Conservation (phyloP, 2,329 filamentous ascomycete species). For the Aspergillus sp. region DNA sequence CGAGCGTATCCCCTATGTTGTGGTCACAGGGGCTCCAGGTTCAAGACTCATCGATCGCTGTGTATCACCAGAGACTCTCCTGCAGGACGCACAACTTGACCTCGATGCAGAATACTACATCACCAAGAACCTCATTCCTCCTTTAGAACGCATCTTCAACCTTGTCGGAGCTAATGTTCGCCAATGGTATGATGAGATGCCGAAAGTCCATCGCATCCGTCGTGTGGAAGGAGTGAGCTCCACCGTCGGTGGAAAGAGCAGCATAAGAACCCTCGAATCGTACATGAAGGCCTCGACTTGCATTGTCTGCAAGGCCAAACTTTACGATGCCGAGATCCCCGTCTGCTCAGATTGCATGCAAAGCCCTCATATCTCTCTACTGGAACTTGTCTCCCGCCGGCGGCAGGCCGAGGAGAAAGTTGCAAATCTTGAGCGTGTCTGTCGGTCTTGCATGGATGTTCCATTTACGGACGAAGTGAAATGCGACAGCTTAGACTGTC, state of each 20-base stretch:
- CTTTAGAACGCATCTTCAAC: slow-evolving; percentile 93
- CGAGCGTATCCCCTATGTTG: slow-evolving; percentile 91
- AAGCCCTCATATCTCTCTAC: slow-evolving; percentile 57
- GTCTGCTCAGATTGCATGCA: slow-evolving; percentile 41
- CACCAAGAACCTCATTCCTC: slow-evolving; percentile 89
- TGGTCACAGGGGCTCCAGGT: slow-evolving; percentile 83
- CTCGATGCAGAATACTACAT: slow-evolving; percentile 98
- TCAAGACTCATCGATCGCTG: slow-evolving; percentile 85
- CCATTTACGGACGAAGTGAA: slow-evolving; percentile 73
- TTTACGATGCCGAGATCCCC: slow-evolving; percentile 46
- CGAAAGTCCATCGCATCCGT: slow-evolving; percentile 77
- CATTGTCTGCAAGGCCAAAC: slow-evolving; percentile 68
- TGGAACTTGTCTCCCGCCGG: slow-evolving; percentile 63
- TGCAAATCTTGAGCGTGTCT: slow-evolving; percentile 67
- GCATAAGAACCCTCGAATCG: slow-evolving; percentile 80
- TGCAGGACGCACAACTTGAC: slow-evolving; percentile 73
- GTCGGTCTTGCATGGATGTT: slow-evolving; percentile 75
- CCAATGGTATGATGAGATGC: slow-evolving; percentile 95
- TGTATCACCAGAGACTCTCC: slow-evolving; percentile 79
- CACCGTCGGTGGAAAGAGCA: slow-evolving; percentile 31
- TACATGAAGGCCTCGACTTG: slow-evolving; percentile 84
- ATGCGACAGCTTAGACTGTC: slow-evolving; percentile 90
- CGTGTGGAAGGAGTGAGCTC: slow-evolving; percentile 52
- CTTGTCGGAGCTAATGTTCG: slow-evolving; percentile 89
- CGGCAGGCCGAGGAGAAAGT: slow-evolving; percentile 63